Evolutionary conservation across 2,329 filamentous ascomycete genomes (phyloP), one percentile per base, ranked within the genome.

Genomic region (Capronia coronata): DNA sequence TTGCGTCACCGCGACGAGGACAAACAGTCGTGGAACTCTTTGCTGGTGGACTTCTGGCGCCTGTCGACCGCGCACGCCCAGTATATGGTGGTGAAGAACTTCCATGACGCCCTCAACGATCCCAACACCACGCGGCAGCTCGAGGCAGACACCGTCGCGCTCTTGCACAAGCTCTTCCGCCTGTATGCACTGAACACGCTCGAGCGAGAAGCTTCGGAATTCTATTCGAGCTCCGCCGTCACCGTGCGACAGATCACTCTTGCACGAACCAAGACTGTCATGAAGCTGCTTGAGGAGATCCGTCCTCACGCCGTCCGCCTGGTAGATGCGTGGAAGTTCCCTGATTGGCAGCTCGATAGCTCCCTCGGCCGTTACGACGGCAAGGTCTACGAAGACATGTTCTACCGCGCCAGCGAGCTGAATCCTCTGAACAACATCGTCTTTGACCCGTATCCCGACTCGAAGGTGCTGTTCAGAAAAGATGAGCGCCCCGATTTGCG

Each of bases 61-160:
- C 77, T 89, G 4, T 82, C 77, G 49, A 87, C 84, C 4, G 84
- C 85, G 0, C 84, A 86, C 64, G 84, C 82, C 0, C 84, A 89
- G 66, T 88, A 87, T 67, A 76, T 87, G 59, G 77, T 88, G 0
- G 84, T 88, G 56, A 87, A 86, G 74, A 86, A 82, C 71, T 89
- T 88, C 71, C 87, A 93, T 68, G 74, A 80, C 2, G 73, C 78
- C 1, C 78, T 91, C 16, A 78, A 81, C 30, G 73, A 74, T 3
- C 72, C 73, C 4, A 69, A 75, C 5, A 63, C 73, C 6, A 74
- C 78, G 9, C 67, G 67, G n/a, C 65, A 72, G 10, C 69, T 86
- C 23, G 79, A 83, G 62, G 61, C 72, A 0, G 72, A 75, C 48
- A 85, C 82, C 0, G 68, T 77, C 11, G 66, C 67, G 0, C 62